Evolutionary conservation across 495 filamentous ascomycete species (phyloP), one percentile per base, ranked within the genome.

Genomic region (Acidomyces sp.): DNA sequence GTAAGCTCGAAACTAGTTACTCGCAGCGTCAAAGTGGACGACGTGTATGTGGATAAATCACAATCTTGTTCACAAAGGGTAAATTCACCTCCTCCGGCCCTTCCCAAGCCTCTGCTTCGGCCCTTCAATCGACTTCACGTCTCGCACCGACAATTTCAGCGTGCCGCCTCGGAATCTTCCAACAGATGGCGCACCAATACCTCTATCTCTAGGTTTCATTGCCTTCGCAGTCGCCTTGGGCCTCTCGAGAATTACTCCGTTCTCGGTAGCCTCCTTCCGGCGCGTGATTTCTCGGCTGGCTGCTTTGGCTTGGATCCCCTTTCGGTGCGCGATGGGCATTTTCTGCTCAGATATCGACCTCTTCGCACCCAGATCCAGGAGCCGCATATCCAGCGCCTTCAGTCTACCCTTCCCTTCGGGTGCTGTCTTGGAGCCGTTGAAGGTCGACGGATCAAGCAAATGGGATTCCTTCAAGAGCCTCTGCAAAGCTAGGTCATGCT

Each of bases 401-500:
- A 82, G 72, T 18, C 72, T 68, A 53, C 73, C 73, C 46, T 69
- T 72, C 12, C 80, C 80, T 0, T 71, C 70, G 1, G 71, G 68
- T 15, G 46, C 35, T 5, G 43, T 30, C 5, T 30, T 10, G 19
- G 39, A 2, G 3, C 21, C 15, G n/a, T 71, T 69, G 7, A 65
- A 65, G 4, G 66, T 55, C 2, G 75, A 67, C 0, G 67, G 60
- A 12, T 86, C 78, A 38, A 97, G 76, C 25, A 97, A 78, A 61
- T 95, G 88, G 1, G 88, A 95, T 66, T 97, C 90, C 43, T 76
- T 68, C 9, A 97, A 74, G 9, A 97, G 72, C 12, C 85, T 74
- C 53, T 95, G 87, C 15, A 97, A 71, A 7, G 80, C 86, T 17
- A 96, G 73, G 52, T 97, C 90, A 55, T 95, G 90, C 61, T 88